Evolutionary conservation across 2,329 filamentous ascomycete genomes (phyloP), one percentile per base, ranked within the genome.

Genomic region (Nannizzia gypsea): DNA sequence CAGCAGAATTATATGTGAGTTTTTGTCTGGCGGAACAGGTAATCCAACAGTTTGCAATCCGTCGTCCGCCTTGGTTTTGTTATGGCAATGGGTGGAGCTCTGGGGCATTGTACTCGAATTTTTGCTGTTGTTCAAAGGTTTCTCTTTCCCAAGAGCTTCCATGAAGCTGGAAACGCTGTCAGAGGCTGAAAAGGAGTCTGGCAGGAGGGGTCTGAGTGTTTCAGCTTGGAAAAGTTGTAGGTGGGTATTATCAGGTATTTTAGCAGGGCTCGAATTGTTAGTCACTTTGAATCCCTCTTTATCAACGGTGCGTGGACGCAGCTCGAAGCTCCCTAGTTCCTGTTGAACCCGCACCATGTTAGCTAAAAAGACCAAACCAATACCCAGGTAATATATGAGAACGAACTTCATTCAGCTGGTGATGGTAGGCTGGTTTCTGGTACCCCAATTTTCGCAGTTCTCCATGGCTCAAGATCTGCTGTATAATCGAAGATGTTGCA

Each of bases 141-240:
- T 72, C 1, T 61, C 60, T 26, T 52, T 64, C 24, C 77, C 75
- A 59, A 77, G 75, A 6, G 78, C 69, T 56, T 77, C 71, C 72
- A 83, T 79, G 63, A 81, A 83, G 28, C 74, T 77, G 3, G 76
- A 71, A 31, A 83, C 65, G 2, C 77, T 76, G 6, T 69, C 70
- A 0, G 57, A 9, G 65, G 70, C 26, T 73, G 73, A 63, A 75
- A 76, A 64, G 77, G 76, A 36, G 56, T 22, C 63, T 44, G 34
- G 34, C n/a, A 62, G 58, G 22, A 56, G 54, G 6, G n/a, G n/a
- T 5, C 28, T 9, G 8, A 11, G n/a, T 24, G 28, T 24, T 17
- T 15, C 13, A 17, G 17, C 22, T n/a, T 3, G 13, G 11, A 8
- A 17, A 17, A 17, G 15, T 42, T 42, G 15, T n/a, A 5, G 38